Base-by-base conservation (phyloP, 2,329 filamentous ascomycete species). In the Talaromyces sp. region DNA sequence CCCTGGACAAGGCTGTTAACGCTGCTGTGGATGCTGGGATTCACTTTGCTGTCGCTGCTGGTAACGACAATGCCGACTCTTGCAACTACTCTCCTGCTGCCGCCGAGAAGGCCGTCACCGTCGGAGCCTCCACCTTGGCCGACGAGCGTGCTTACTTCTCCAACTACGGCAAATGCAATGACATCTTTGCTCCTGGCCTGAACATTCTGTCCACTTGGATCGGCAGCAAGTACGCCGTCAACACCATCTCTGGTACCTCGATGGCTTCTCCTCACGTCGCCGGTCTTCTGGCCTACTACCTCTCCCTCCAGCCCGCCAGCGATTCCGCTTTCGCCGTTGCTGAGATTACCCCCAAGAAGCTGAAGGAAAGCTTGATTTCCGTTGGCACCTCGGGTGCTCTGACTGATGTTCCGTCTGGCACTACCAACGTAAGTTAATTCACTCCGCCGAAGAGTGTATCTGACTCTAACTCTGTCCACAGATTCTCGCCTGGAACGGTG, bases 61-160 rank as follows among this genome's bases (percentile, higher is more conserved):
- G 94, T 75, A 99, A 99, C 76, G 95, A 99, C 81, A 97, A 99
- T 73, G 91, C 93, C 65, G 92, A 99, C 79, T 94, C 95, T 61
- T 99, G 94, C 89, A 95, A 94, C 83, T 99, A 97, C 86, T 99
- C 94, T 46, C 94, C 94, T 62, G 95, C 94, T 71, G 90, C 93
- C 65, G 92, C 95, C 69, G 83, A 86, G 70, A 91, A 95, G 73
- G 92, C 94, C 67, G 86, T 99, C 75, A 99, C 94, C 61, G 94
- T 99, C 65, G 95, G 93, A 79, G 94, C 94, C 67, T 96, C 92
- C 52, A 94, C 91, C 68, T 86, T 99, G 62, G 86, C 89, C 72
- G 94, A 99, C 75, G 91, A 91, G 83, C 93, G 94, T 80, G 94
- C 94, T 66, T 99, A 97, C 86, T 99, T 99, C 88, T 99, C 95